Conservation (phyloP, 2,329 filamentous ascomycete genomes). For the Geosmithia morbida region DNA sequence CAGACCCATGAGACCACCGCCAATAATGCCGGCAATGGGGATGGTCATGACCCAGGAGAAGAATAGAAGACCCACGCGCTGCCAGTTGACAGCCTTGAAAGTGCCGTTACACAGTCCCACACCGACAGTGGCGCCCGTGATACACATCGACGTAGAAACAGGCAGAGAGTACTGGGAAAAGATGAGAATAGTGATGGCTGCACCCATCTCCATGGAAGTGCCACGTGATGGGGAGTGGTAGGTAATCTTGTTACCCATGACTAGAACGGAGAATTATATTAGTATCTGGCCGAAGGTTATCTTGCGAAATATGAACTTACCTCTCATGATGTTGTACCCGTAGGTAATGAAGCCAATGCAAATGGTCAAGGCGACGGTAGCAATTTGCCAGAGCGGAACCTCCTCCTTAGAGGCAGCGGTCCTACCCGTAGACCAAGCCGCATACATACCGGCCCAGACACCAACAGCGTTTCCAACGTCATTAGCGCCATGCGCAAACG, state of each 20-base stretch:
- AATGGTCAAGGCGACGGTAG: slow-evolving; percentile 48
- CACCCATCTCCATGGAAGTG: slow-evolving; percentile 69
- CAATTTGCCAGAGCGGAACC: slow-evolving; percentile 65
- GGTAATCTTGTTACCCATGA: slow-evolving; percentile 73
- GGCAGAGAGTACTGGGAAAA: slow-evolving; percentile 64
- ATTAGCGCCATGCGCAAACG: slow-evolving; percentile 65
- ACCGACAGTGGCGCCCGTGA: slow-evolving; percentile 65
- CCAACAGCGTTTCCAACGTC: slow-evolving; percentile 61
- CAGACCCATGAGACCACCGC: slow-evolving; percentile 11
- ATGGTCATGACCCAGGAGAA: slow-evolving; percentile 37
- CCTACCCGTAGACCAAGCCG: slow-evolving; percentile 46
- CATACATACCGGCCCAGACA: slow-evolving; percentile 56
- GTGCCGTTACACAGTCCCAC: slow-evolving; percentile 66
- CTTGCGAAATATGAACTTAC: slow-evolving; percentile 20
- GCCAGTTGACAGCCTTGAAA: slow-evolving; percentile 59
- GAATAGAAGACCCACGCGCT: slow-evolving; percentile 53
- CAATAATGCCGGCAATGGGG: slow-evolving; percentile 12
- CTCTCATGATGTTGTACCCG: slow-evolving; percentile 75
- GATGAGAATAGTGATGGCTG: slow-evolving; percentile 61
- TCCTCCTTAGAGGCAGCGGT: slow-evolving; percentile 21
- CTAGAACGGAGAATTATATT: slow-evolving; percentile 17
- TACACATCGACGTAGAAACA: slow-evolving; percentile 67
- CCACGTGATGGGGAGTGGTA: slow-evolving; percentile 45
- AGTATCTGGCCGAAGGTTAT: not conserved
- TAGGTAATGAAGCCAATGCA: slow-evolving; percentile 58